Evolutionary conservation across 73 alveolate species (phyloP), one percentile per base, ranked within the genome.

Genomic region (Blepharisma stoltei): DNA sequence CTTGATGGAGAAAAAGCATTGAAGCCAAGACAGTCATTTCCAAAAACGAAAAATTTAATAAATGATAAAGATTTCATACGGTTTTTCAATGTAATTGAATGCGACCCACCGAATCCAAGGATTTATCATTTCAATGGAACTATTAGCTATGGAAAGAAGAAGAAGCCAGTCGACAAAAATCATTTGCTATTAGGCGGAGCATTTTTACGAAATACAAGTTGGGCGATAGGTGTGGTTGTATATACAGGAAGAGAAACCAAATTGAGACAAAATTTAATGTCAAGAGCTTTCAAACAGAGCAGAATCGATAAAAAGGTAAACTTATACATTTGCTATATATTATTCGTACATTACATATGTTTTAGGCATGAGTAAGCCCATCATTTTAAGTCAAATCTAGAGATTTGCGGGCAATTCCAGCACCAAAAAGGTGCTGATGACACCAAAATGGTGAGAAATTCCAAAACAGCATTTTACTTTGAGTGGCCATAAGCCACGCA

Each of bases 1-100:
- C 86, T 96, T 25, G 99, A 96, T 91, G 99, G 99, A 6, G 99
- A 96, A 86, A 96, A 96, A 84, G 93, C 94, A 81, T 81, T 95
- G 82, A 96, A 96, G 82, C 87, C 92, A 38, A 89, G 92, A 54
- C 27, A 82, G 0, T 78, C 93, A 6, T 70, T 70, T 48, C 55
- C 67, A 53, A 78, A 79, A 46, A 75, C 81, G 27, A 52, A 78
- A 46, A 14, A 66, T 6, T 48, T 68, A 9, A 77, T 60, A 53
- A 49, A 6, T 47, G 46, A 43, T 47, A 43, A 32, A 78, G 73
- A 2, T 54, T 55, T 54, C 54, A 78, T 41, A 43, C 38, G 37
- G 77, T 60, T 14, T 18, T 78, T 37, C 67, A 81, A 11, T 14
- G n/a, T 50, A 54, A 76, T 88, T 45, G 80, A 47, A 6, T 80